These are phyloP conservation scores for Eucalyptus microcorys DNA, from an alignment of 345 rosid genomes.

Conservation along the genomic window DNA sequence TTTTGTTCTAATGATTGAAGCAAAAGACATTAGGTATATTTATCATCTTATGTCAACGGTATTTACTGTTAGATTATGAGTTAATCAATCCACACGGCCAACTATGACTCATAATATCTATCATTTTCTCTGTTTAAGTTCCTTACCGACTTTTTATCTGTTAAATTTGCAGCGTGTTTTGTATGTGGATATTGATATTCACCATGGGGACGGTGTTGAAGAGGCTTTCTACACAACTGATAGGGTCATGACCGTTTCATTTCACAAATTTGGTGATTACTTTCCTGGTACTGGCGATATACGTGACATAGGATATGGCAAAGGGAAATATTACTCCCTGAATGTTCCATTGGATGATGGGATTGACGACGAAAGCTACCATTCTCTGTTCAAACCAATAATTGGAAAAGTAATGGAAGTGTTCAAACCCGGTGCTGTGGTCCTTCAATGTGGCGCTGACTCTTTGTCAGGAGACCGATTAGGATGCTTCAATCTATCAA, in stretches of 20 bases:
- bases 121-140: not conserved
- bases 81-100: not conserved
- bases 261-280: constrained; percentile 59
- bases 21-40: not conserved
- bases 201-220: constrained; percentile 64
- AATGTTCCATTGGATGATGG: constrained; percentile 67
- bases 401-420: constrained; percentile 56
- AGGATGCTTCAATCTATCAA: constrained; percentile 62
- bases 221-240: constrained; percentile 68
- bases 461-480: constrained; percentile 56
- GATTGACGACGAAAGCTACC: constrained; percentile 61
- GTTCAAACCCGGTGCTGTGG: constrained; percentile 51
- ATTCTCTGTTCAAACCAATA: constrained; percentile 47
- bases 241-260: constrained; percentile 62
- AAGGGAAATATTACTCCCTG: constrained; percentile 56
- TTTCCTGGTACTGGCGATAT: constrained; percentile 67
- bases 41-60: not conserved
- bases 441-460: constrained; percentile 64
- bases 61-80: not conserved
- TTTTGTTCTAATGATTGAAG: not conserved
- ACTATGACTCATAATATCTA: not conserved
- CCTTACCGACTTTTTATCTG: not conserved
- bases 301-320: constrained; percentile 36
- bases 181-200: constrained; percentile 58
- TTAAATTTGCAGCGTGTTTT: constrained; percentile 38